phyloP scores from a whole-genome alignment of 352 stramenopile species.

The Globisporangium sylvaticum region DNA sequence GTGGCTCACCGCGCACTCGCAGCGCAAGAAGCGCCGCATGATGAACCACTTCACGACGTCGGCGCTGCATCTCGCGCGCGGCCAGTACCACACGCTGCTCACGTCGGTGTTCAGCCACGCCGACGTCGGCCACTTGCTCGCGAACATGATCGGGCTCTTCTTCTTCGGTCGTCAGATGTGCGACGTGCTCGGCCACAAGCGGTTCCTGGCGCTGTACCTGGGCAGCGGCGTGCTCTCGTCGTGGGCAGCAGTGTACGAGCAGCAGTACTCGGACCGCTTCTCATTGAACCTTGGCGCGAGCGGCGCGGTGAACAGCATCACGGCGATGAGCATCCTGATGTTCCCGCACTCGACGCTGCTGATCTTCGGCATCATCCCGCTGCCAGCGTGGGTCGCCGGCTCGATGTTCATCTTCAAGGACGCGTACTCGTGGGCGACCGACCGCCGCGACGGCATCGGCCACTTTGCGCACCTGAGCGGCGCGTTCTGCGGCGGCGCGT shows the following conservation, averaged over 20 bases:
- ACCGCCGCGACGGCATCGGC: conserved; percentile 50
- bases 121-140: conserved; percentile 44
- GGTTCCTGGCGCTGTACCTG: conserved; percentile 74
- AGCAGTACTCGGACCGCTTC: conserved; percentile 36
- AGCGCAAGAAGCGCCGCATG: conserved; percentile 53
- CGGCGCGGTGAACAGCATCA: conserved; percentile 79
- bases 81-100: conserved; percentile 71
- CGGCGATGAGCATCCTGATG: conserved; percentile 61
- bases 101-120: conserved; percentile 74
- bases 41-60: conserved; percentile 76
- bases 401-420: conserved; percentile 74
- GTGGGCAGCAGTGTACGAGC: conserved; percentile 54
- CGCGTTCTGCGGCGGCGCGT: conserved; percentile 49
- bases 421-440: conserved; percentile 57
- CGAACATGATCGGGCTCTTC: conserved; percentile 75
- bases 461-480: conserved; percentile 75
- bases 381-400: conserved; percentile 69
- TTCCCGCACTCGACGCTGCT: conserved; percentile 68
- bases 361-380: conserved; percentile 71
- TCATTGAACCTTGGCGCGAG: conserved; percentile 66
- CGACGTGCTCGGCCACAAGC: conserved; percentile 56
- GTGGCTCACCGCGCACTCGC: conserved; percentile 52
- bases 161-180: conserved; percentile 76
- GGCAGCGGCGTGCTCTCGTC: conserved; percentile 65
- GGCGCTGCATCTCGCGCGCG: conserved; percentile 47